A percentile compares a stretch with the other conserved stretches of the same genome.
Evolutionary conservation across 169 alveolate genomes (phyloP).

Genomic region (Sarcocystis neurona): DNA sequence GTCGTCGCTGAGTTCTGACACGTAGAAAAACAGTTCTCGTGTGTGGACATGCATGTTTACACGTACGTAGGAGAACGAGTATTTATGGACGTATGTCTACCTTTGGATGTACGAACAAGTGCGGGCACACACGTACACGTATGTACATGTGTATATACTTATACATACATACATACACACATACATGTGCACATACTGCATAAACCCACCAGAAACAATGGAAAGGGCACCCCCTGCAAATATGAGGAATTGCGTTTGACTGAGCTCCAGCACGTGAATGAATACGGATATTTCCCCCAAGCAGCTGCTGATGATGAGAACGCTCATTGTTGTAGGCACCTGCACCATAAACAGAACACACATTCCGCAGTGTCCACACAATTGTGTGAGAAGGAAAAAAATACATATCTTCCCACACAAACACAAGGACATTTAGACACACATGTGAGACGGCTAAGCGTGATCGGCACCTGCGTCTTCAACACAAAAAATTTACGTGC

Average conservation of each 20-base stretch:
- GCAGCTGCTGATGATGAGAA: slow-evolving; percentile 27
- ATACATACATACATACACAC: background rate
- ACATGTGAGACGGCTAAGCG: too few species aligned
- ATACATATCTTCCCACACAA: background rate
- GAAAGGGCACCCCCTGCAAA: slow-evolving; percentile 4
- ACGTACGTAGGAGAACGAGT: too few species aligned
- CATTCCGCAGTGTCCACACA: too few species aligned
- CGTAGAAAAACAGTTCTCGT: too few species aligned
- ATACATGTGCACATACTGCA: background rate
- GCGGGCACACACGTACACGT: background rate
- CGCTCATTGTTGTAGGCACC: slow-evolving; percentile 35
- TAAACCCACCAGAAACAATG: background rate
- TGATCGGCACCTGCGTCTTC: too few species aligned
- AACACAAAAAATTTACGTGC: too few species aligned
- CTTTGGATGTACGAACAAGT: too few species aligned
- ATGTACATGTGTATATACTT: background rate
- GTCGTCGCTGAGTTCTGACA: too few species aligned
- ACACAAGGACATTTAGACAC: too few species aligned
- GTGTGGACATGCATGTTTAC: too few species aligned
- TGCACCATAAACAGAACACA: too few species aligned
- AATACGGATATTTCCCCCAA: slow-evolving; percentile 5
- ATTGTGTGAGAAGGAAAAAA: background rate
- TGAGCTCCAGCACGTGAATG: background rate
- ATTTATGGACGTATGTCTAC: too few species aligned
- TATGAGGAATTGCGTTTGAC: background rate